Conservation (phyloP, 129 eudicot genomes). For the Saposhnikovia divaricata region DNA sequence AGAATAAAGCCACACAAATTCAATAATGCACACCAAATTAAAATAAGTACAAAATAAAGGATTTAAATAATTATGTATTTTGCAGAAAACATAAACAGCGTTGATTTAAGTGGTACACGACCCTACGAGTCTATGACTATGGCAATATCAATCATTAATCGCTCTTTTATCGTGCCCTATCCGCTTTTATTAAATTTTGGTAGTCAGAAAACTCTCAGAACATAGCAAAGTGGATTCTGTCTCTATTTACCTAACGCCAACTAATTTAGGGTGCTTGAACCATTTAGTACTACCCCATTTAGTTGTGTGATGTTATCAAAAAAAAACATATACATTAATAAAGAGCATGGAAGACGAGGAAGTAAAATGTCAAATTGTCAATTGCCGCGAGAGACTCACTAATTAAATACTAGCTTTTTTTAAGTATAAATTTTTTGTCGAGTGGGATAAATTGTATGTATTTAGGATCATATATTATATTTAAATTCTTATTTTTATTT, state of each 20-base stretch:
- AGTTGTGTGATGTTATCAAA: background rate
- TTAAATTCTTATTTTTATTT: too few species aligned
- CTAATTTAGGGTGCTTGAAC: background rate
- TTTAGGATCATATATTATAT: too few species aligned
- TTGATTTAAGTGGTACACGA: background rate
- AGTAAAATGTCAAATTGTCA: too few species aligned
- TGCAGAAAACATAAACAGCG: background rate
- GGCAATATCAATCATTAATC: conserved; percentile 2
- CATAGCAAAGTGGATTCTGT: background rate
- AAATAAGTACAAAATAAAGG: background rate
- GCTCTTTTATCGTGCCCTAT: background rate
- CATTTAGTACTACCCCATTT: background rate
- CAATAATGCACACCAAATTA: background rate
- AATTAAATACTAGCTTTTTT: too few species aligned
- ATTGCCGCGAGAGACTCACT: too few species aligned
- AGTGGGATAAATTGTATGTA: too few species aligned
- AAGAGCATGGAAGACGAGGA: background rate
- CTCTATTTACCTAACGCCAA: background rate
- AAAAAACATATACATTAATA: too few species aligned
- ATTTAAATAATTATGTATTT: background rate
- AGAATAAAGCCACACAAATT: conserved; percentile 8
- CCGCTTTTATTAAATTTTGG: background rate
- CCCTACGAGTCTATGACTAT: background rate
- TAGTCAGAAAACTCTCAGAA: background rate
- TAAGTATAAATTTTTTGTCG: too few species aligned